Base-by-base conservation (phyloP, 2,329 filamentous ascomycete species). In the Aspergillus pseudoglaucus region DNA sequence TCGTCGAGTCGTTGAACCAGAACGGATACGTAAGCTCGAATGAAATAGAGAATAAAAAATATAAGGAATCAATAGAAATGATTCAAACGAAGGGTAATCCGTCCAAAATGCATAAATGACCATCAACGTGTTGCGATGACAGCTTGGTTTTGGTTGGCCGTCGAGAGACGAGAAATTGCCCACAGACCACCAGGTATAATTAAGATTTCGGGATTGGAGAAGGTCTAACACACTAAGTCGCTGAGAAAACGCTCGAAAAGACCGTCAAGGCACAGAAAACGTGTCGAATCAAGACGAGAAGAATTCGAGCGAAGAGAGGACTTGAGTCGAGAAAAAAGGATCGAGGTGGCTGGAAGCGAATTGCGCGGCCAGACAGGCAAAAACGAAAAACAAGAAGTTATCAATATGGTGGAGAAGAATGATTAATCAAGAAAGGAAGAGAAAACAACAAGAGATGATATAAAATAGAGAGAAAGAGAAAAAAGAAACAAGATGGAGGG, bases 331-430 rank as follows among this genome's bases (percentile, higher is more conserved):
- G 52, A 53, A 56, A 64, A 64, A 63, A 64, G 63, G 58, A 62
- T 60, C 53, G 54, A 63, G 59, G 60, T 64, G 62, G 62, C 62
- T 65, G 64, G 64, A 66, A 53, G 56, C 59, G 58, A 61, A 59
- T 54, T 59, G 59, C 58, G 56, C 59, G 57, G 52, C 47, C 51
- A 53, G 47, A 49, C 48, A 53, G 50, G 50, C 47, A 47, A 51
- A 47, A 60, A 56, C 58, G 42, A 49, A 49, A 38, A 46, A 47
- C 50, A 50, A 52, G 56, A 25, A 44, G 25, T 18, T 35, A 25
- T 20, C 57, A 57, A 61, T 59, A 67, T 52, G 46, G 53, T 50
- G 50, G 47, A 48, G 51, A 46, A 53, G 61, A 62, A 61, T 48
- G 42, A 47, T 40, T 22, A 25, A 44, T 27, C 37, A 43, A 53